These are phyloP conservation scores for Gossypium schwendimanii DNA, from an alignment of 441 rosid species.

Conservation along the genomic window DNA sequence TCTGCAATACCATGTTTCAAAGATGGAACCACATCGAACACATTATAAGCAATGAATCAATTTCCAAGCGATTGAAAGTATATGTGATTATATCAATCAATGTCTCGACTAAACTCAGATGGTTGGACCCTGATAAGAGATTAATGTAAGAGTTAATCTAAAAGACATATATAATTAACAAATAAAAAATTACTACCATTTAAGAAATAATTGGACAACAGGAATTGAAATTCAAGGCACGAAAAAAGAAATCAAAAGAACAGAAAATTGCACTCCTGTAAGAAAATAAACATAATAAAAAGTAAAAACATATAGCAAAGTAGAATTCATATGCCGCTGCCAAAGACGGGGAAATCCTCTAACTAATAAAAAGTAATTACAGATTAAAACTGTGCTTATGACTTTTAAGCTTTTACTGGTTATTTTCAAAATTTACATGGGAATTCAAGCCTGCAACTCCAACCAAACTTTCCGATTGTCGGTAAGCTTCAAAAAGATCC, in stretches of 20 bases:
- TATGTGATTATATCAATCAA: neutral
- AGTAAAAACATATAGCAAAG: neutral
- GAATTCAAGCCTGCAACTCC: conserved; percentile 4
- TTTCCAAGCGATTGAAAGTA: neutral
- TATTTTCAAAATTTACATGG: conserved; percentile 1
- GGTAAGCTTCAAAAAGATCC: conserved; percentile 20
- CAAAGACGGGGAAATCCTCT: neutral
- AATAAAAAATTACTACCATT: neutral
- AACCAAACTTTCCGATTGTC: neutral
- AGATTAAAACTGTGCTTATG: neutral
- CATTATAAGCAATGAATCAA: conserved; percentile 19
- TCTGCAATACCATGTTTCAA: conserved; percentile 64
- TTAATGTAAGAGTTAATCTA: neutral
- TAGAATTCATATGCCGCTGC: neutral
- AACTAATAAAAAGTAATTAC: neutral
- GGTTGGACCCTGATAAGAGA: conserved; percentile 14
- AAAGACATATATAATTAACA: neutral
- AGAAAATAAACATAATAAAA: neutral
- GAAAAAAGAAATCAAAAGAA: neutral
- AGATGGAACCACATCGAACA: conserved; percentile 37
- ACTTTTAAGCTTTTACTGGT: neutral
- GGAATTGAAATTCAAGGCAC: neutral
- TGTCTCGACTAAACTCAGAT: neutral
- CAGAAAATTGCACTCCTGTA: neutral
- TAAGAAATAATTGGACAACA: neutral